Conservation (phyloP, 2,329 filamentous ascomycete genomes). For the Colletotrichum musae region DNA sequence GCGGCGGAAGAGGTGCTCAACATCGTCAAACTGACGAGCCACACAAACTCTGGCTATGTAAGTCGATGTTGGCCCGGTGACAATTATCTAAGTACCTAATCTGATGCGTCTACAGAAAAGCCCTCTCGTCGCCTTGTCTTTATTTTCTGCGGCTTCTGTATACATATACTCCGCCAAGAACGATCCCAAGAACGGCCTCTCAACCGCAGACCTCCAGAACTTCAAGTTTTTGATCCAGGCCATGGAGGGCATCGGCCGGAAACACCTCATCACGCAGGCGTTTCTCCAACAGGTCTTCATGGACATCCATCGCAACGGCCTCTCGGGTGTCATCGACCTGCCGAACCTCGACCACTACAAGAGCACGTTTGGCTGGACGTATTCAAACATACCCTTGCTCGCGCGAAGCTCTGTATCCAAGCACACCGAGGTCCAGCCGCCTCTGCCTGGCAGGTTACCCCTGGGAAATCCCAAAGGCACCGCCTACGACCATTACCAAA, state of each 20-base stretch:
- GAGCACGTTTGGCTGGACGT: slow-evolving; percentile 47
- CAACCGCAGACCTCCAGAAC: slow-evolving; percentile 60
- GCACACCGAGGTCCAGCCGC: slow-evolving; percentile 56
- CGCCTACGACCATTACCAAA: slow-evolving; percentile 15
- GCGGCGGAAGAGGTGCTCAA: slow-evolving; percentile 88
- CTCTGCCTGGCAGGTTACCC: slow-evolving; percentile 62
- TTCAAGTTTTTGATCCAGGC: slow-evolving; percentile 84
- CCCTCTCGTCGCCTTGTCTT: slow-evolving; percentile 83
- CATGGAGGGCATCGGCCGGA: slow-evolving; percentile 82
- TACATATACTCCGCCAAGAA: slow-evolving; percentile 85
- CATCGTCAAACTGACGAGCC: slow-evolving; percentile 84
- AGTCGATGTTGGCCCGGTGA: slow-evolving; percentile 49
- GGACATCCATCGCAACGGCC: slow-evolving; percentile 76
- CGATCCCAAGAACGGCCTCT: slow-evolving; percentile 71
- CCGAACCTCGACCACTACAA: slow-evolving; percentile 53
- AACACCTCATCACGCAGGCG: slow-evolving; percentile 83
- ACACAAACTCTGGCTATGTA: slow-evolving; percentile 78
- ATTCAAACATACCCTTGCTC: slow-evolving; percentile 63
- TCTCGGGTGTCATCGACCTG: slow-evolving; percentile 54
- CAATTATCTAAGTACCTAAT: background rate
- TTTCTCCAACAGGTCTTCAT: slow-evolving; percentile 88
- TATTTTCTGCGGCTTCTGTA: slow-evolving; percentile 88
- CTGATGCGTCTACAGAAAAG: slow-evolving; percentile 70
- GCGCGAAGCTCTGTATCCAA: slow-evolving; percentile 60
- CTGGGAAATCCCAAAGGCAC: slow-evolving; percentile 47